Base-by-base conservation (phyloP, 2,329 filamentous ascomycete genomes). In the Lachnellula subtilissima region DNA sequence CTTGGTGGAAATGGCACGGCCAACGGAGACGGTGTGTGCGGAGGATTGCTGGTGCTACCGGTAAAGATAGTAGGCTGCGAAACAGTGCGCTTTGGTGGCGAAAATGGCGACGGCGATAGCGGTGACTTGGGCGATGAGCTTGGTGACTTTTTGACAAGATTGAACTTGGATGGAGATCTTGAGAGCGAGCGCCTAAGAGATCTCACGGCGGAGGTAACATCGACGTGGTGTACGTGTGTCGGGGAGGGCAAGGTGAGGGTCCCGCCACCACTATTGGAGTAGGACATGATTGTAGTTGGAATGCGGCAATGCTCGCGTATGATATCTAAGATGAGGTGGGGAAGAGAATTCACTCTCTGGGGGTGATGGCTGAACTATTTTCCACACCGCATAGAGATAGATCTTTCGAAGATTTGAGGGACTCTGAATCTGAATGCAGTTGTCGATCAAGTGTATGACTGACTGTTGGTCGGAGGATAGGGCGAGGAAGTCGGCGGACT, bases 81-180 rank as follows among this genome's bases (percentile, higher is more conserved):
- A 51, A 75, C 66, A 59, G 75, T 62, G 63, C 74, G 66, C 66
- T 74, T 60, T 61, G 71, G 63, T 63, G 78, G 79, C 8, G 79
- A 76, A 59, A 78, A 74, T 53, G 78, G 76, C 22, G 79, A 80
- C 28, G 85, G 83, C 23, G 85, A 85, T 45, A 84, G 74, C 37
- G 80, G 78, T 47, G 81, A 82, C 48, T 78, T 78, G 47, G 76
- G 74, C 54, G 84, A 82, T 60, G 70, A 64, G 55, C 64, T 70
- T 22, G 69, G 66, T 32, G 69, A 68, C 56, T 68, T 71, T 12
- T 75, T 77, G 64, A 83, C 76, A 52, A 95, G 76, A 55, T 83
- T 80, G 71, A 94, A 93, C 72, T 94, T 96, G 35, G 93, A 96
- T 11, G 93, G 93, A n/a, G 93, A 97, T 66, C 91, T 84, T 55